Base-by-base conservation (phyloP, 2,329 filamentous ascomycete species). In the Talaromyces funiculosus region DNA sequence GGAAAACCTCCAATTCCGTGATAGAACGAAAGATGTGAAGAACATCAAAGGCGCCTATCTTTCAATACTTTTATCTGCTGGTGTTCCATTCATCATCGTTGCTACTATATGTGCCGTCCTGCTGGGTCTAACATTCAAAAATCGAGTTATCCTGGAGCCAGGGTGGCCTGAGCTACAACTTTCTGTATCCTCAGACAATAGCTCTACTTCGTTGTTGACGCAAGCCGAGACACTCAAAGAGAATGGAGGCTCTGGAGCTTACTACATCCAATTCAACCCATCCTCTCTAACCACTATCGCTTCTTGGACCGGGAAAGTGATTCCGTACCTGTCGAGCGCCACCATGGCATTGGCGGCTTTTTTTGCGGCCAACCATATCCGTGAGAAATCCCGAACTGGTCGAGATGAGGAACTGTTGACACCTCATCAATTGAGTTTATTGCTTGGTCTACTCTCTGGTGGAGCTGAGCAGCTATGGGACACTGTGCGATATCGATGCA, bases 391-490 rank as follows among this genome's bases (percentile, higher is more conserved):
- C 12, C 43, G 22, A 4, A n/a, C 43, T 26, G 43, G 43, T n/a
- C 20, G 43, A 47, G 43, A 47, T 29, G 43, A 47, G 43, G 43
- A 47, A 12, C 43, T 47, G 16, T 47, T 47, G 43, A 47, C 43
- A 47, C 43, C 43, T 47, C 43, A 47, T n/a, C 43, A 47, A 22
- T 47, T 47, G 43, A 47, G 43, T 47, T 47, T 47, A 26, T 47
- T 47, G 24, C 43, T 47, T 47, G 43, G 43, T 26, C 43, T 47
- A 14, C 43, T 47, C 43, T 47, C 43, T 47, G 43, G 43, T 47
- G 43, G 43, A 47, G 43, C 22, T 7, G 43, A 47, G 43, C 43
- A 47, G 43, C 43, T 47, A 47, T 47, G 43, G 43, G 43, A 47
- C 22, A 47, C 43, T 16, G 22, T 47, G 43, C 43, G 43, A 47